A percentile compares a stretch with the other conserved stretches of the same genome.
Evolutionary conservation across 768 basidiomycete genomes (phyloP).

Genomic region (Xanthoconium purpureum): DNA sequence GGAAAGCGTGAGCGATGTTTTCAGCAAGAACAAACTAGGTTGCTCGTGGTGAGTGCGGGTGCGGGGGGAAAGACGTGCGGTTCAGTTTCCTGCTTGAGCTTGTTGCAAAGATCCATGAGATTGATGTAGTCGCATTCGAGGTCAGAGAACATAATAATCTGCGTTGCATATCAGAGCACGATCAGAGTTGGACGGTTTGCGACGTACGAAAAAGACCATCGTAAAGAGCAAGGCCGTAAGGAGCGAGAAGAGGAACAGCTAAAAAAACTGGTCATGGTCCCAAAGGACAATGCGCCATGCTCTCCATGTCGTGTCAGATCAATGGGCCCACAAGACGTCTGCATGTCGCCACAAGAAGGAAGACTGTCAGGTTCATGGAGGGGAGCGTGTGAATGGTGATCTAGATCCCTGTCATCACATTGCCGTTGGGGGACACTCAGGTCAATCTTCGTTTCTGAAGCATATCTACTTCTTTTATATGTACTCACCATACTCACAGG

Average conservation of each 20-base stretch:
- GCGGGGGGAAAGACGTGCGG: neutral
- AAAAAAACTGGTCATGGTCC: no score
- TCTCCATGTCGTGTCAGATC: no score
- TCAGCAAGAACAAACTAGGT: constrained; percentile 93
- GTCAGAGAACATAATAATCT: constrained; percentile 99
- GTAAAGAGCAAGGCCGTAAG: constrained; percentile 96
- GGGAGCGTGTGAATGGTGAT: no score
- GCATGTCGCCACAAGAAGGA: no score
- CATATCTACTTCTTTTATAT: no score
- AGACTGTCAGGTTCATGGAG: no score
- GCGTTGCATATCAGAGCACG: constrained; percentile 1
- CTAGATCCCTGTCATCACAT: no score
- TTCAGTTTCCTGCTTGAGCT: constrained; percentile 84
- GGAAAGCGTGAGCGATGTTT: constrained; percentile 90
- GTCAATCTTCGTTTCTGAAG: no score
- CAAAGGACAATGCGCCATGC: no score
- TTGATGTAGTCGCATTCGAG: constrained; percentile 99
- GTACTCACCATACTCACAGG: no score
- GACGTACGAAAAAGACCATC: constrained; percentile 97
- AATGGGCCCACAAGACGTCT: no score
- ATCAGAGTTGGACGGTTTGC: neutral
- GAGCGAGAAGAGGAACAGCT: neutral
- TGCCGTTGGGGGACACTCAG: no score
- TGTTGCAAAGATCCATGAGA: constrained; percentile 99
- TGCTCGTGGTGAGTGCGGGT: neutral